Evolutionary conservation across 225 moss, liverwort and hornwort species (phyloP).

Genomic region (Neckera pumila): DNA sequence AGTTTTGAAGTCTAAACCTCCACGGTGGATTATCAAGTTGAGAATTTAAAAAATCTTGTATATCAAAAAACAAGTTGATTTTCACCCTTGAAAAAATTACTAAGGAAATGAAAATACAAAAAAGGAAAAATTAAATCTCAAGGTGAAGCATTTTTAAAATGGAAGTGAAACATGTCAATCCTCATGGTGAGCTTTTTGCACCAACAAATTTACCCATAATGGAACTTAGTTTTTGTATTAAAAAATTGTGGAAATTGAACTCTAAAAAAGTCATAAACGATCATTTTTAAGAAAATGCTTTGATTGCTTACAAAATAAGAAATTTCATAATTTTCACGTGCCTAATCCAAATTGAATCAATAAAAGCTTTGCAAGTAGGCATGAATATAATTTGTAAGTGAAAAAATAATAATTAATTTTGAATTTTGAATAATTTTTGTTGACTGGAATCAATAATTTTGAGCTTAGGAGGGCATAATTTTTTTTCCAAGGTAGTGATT

Average conservation of each 20-base stretch:
- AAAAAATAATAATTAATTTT: too few species aligned
- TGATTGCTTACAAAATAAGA: fast-evolving
- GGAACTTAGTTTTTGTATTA: background rate
- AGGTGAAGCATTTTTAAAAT: background rate
- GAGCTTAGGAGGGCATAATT: fast-evolving
- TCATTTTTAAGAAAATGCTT: background rate
- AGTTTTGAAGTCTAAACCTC: background rate
- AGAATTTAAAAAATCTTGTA: fast-evolving
- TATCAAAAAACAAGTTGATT: background rate
- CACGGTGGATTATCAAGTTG: background rate
- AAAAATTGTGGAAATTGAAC: background rate
- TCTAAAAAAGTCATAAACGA: fast-evolving
- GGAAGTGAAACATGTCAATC: background rate
- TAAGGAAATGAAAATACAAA: background rate
- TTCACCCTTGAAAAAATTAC: fast-evolving
- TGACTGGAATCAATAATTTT: fast-evolving
- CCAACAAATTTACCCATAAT: fast-evolving
- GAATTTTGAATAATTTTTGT: background rate
- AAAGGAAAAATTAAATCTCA: background rate
- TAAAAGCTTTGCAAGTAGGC: background rate
- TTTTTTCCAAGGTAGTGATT: fast-evolving
- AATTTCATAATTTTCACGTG: background rate
- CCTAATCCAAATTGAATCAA: background rate
- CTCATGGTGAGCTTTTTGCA: background rate
- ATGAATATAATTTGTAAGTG: background rate